phyloP scores from a whole-genome alignment of 2,329 filamentous ascomycete genomes.

The Paramyrothecium roridum region DNA sequence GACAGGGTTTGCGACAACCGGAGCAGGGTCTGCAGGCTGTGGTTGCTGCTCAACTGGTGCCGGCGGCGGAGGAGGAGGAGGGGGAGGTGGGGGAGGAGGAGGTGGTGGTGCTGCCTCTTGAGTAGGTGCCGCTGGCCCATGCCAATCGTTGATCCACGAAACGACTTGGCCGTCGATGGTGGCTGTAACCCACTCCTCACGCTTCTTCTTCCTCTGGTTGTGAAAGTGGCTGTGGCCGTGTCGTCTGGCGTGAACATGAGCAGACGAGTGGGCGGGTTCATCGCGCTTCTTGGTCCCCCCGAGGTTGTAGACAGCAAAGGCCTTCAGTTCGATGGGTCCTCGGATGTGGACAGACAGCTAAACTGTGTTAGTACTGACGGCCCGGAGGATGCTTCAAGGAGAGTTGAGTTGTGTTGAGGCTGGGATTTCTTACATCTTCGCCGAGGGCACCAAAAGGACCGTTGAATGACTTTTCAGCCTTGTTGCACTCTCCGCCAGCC shows the following conservation, averaged over 20 bases:
- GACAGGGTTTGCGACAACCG: background rate
- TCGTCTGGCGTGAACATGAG: constrained; percentile 26
- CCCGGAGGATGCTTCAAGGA: background rate
- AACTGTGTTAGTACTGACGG: background rate
- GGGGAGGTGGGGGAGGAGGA: constrained; percentile 10
- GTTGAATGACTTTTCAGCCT: constrained; percentile 47
- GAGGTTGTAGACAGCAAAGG: constrained; percentile 68
- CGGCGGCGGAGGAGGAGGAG: constrained; percentile 7
- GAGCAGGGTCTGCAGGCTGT: constrained; percentile 5
- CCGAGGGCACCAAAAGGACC: constrained; percentile 66
- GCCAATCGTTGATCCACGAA: constrained; percentile 57
- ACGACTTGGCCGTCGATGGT: constrained; percentile 56
- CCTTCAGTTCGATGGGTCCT: constrained; percentile 64
- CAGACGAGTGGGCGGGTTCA: constrained; percentile 14
- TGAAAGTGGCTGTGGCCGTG: constrained; percentile 50
- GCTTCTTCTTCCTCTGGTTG: constrained; percentile 41
- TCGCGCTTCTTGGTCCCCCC: constrained; percentile 27
- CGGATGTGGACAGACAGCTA: constrained; percentile 72
- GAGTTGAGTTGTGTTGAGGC: too few relatives aligned
- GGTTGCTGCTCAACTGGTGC: constrained; percentile 1
- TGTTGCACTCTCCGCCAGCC: constrained; percentile 50
- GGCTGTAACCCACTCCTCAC: constrained; percentile 50
- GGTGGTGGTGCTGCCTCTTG: constrained; percentile 11
- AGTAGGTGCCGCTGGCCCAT: constrained; percentile 26
- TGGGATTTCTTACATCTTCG: constrained; percentile 57